These are phyloP conservation scores for Auricularia sp. DNA, from an alignment of 768 basidiomycete genomes.

Conservation along the genomic window DNA sequence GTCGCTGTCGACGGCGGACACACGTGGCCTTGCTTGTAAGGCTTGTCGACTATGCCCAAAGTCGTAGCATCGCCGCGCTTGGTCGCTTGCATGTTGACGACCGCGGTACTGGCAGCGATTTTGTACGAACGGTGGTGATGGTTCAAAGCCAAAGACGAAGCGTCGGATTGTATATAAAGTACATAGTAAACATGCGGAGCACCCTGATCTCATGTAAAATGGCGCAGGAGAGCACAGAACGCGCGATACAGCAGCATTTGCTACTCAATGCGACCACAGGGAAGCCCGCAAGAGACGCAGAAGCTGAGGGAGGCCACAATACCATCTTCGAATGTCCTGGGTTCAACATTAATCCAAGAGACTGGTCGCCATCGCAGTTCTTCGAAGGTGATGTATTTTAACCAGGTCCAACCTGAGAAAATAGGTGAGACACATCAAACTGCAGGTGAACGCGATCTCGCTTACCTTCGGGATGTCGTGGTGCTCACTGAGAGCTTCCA, in stretches of 20 bases:
- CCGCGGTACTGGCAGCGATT: background rate
- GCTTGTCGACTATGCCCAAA: background rate
- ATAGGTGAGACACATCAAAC: constrained; percentile 14
- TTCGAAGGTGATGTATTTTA: constrained; percentile 34
- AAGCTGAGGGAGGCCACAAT: background rate
- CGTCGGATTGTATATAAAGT: background rate
- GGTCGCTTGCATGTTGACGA: background rate
- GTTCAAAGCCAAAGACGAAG: constrained; percentile 1
- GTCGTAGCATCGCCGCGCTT: background rate
- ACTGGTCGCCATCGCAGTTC: background rate
- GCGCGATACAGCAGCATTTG: background rate
- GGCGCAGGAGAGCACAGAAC: background rate
- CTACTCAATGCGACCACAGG: background rate
- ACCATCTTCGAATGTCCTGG: background rate
- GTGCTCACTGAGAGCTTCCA: constrained; percentile 84
- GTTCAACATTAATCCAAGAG: too few species aligned
- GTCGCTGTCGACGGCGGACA: constrained; percentile 51
- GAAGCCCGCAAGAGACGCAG: background rate
- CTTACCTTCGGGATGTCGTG: constrained; percentile 88
- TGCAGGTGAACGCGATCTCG: constrained; percentile 2
- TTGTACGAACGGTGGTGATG: background rate
- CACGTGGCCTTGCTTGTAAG: constrained; percentile 37
- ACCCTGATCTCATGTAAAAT: background rate
- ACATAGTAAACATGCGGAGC: constrained; percentile 2
- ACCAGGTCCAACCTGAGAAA: constrained; percentile 70